Evolutionary conservation across 257 asterid species (phyloP).

Genomic region (Solanum habrochaites): DNA sequence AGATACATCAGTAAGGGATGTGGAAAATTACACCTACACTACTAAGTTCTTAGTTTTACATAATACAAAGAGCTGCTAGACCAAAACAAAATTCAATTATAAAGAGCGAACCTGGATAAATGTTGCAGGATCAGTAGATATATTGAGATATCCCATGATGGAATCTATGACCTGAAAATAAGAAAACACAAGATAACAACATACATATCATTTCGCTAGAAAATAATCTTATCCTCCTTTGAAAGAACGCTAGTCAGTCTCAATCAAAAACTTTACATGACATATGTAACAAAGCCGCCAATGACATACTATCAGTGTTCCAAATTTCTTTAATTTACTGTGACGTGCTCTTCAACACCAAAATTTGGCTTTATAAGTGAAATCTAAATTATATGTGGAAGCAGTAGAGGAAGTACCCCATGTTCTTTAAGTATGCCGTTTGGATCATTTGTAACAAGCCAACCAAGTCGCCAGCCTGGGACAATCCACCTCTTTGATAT

Average conservation of each 20-base stretch:
- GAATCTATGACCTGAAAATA: slow-evolving; percentile 62
- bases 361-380: background rate
- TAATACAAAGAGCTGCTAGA: background rate
- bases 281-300: background rate
- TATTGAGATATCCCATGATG: slow-evolving; percentile 47
- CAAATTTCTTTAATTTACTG: background rate
- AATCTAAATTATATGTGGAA: background rate
- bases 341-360: slow-evolving; percentile 31
- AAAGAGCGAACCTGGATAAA: slow-evolving; percentile 51
- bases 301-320: background rate
- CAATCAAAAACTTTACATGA: background rate
- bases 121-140: slow-evolving; percentile 63
- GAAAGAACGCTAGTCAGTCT: background rate
- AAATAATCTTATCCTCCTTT: background rate
- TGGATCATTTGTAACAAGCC: slow-evolving; percentile 59
- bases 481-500: slow-evolving; percentile 70
- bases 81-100: background rate
- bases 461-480: slow-evolving; percentile 76
- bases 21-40: background rate
- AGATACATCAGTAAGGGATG: background rate
- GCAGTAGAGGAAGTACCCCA: slow-evolving; percentile 26
- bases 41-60: slow-evolving; percentile 12
- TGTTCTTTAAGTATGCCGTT: slow-evolving; percentile 33
- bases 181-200: background rate
- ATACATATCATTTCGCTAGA: background rate